These are phyloP conservation scores for Selenicereus undatus DNA, from an alignment of 148 eudicot genomes.

Conservation along the genomic window DNA sequence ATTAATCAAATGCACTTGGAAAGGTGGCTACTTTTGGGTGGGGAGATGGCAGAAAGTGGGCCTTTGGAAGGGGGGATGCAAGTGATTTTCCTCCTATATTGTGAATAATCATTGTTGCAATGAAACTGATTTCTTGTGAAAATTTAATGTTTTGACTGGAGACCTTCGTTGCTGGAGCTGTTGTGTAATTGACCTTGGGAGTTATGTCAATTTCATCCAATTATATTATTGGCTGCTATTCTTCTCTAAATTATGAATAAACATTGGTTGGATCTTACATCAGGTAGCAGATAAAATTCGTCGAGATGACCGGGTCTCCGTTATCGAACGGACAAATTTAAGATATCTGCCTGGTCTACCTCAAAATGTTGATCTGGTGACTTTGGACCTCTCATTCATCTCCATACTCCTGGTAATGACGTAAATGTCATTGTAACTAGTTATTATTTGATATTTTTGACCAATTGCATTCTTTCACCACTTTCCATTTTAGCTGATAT, in stretches of 20 bases:
- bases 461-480: neutral
- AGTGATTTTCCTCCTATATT: neutral
- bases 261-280: neutral
- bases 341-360: slow-evolving; percentile 89
- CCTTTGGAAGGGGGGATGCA: neutral
- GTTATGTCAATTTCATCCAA: neutral
- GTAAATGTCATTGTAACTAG: slow-evolving; percentile 3
- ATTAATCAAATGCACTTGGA: neutral
- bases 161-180: neutral
- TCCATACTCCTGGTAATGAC: slow-evolving; percentile 78
- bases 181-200: neutral
- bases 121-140: neutral
- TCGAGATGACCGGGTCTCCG: slow-evolving; percentile 72
- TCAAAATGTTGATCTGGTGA: slow-evolving; percentile 90
- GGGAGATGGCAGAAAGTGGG: neutral
- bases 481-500: neutral
- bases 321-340: slow-evolving; percentile 84
- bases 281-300: slow-evolving; percentile 97
- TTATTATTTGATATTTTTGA: slow-evolving; percentile 1
- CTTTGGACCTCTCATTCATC: slow-evolving; percentile 96
- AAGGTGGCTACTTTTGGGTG: neutral
- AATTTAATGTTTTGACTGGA: neutral
- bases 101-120: neutral
- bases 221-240: neutral
- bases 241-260: neutral